Evolutionary conservation across 2,329 filamentous ascomycete genomes (phyloP), one percentile per base, ranked within the genome.

Genomic region (Lachnellula occidentalis): DNA sequence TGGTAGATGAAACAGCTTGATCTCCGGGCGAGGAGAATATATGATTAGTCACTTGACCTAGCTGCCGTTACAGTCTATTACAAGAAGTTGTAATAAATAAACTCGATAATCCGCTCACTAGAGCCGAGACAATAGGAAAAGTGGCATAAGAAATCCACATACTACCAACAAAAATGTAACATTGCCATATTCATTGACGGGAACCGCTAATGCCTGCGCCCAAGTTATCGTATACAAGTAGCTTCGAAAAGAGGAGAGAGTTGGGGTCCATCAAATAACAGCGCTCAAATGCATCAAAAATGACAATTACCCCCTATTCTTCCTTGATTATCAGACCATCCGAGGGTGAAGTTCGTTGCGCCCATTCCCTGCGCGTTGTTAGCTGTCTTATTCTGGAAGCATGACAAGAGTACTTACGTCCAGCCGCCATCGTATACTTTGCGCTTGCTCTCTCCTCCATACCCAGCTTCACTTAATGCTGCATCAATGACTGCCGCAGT

Each of bases 371-470:
- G 54, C 34, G 50, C 50, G 22, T 34, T 41, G 54, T 62, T 51
- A 63, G 56, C 17, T 39, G 41, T 19, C 7, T 22, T 43, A 36
- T 8, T 9, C n/a, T 22, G 48, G 14, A 34, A 50, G 15, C 43
- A 17, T 1, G 17, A 12, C 45, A 37, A 52, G 41, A 37, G 17
- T 42, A 86, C 88, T 84, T 77, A 95, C 81, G 94, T 97, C 94
- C 94, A 99, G 72, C 92, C 96, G 47, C 94, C 94, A 70, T 99
- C 94, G 67, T 99, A 99, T 21, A 99, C 78, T 67, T 81, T 85
- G 62, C 89, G 82, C 52, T 81, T 81, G 57, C 85, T 79, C 0
- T 80, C 72, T 4, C 81, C 76, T 2, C 87, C 88, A 67, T 84
- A 92, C 1, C 85, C 86, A 21, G 92, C 90, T 70, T 90, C 85